phyloP scores from a whole-genome alignment of 2,329 filamentous ascomycete genomes.

The Beauveria brongniartii region DNA sequence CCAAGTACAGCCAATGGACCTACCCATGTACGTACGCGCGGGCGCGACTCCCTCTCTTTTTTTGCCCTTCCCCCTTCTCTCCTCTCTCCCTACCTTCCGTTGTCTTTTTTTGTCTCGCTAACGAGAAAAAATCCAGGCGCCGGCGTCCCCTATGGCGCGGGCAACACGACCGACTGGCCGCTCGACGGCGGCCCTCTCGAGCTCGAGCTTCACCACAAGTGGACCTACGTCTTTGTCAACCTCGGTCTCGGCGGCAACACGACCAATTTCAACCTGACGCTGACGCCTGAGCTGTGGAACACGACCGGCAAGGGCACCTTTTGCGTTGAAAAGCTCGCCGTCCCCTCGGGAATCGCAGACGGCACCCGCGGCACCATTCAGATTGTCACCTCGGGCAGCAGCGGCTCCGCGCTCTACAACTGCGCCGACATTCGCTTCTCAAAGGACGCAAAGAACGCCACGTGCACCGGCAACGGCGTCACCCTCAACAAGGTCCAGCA shows the following conservation, averaged over 20 bases:
- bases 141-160: slow-evolving; percentile 34
- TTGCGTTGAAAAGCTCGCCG: slow-evolving; percentile 52
- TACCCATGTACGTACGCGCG: slow-evolving; percentile 34
- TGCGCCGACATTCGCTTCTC: slow-evolving; percentile 69
- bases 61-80: too few relatives aligned
- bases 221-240: slow-evolving; percentile 47
- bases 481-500: slow-evolving; percentile 25
- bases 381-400: slow-evolving; percentile 55
- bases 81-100: too few relatives aligned
- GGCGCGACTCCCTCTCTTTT: too few relatives aligned
- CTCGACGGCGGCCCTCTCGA: slow-evolving; percentile 39
- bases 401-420: slow-evolving; percentile 58
- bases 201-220: slow-evolving; percentile 43
- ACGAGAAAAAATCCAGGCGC: slow-evolving; percentile 25
- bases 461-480: slow-evolving; percentile 35
- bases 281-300: slow-evolving; percentile 52
- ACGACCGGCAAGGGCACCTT: slow-evolving; percentile 54
- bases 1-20: slow-evolving; percentile 38
- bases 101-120: too few relatives aligned
- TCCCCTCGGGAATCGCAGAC: slow-evolving; percentile 48
- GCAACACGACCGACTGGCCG: slow-evolving; percentile 46
- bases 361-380: slow-evolving; percentile 60
- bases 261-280: slow-evolving; percentile 60
- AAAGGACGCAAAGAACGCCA: slow-evolving; percentile 37
- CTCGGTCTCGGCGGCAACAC: slow-evolving; percentile 41